phyloP scores from a whole-genome alignment of 1,284 basidiomycete species.

The Wolfiporia cocos region DNA sequence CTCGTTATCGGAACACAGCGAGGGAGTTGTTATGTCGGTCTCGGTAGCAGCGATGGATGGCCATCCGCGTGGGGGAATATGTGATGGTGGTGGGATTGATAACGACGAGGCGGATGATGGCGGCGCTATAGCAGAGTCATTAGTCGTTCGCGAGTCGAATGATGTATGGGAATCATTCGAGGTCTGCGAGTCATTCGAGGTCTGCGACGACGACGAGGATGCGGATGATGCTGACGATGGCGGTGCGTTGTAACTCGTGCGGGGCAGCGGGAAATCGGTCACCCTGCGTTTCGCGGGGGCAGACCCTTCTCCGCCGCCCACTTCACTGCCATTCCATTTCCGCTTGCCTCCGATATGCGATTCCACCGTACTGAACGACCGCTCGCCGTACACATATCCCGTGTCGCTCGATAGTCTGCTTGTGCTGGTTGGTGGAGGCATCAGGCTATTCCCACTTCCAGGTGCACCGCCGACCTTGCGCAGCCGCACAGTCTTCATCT shows the following conservation, averaged over 20 bases:
- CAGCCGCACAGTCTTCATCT: conserved; percentile 69
- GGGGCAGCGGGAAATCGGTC: conserved; percentile 2
- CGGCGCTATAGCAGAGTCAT: no score
- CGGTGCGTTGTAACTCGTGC: neutral
- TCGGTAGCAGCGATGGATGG: conserved; percentile 20
- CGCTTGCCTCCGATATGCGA: conserved; percentile 19
- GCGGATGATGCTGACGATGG: neutral
- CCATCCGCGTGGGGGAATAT: conserved; percentile 15
- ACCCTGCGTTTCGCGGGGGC: neutral
- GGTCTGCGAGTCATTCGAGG: conserved; percentile 1
- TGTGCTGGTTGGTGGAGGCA: conserved; percentile 13
- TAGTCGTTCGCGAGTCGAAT: neutral
- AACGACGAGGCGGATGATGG: conserved; percentile 7
- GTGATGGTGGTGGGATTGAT: conserved; percentile 8
- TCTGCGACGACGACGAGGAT: conserved; percentile 1
- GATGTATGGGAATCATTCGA: neutral
- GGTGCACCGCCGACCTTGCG: conserved; percentile 37
- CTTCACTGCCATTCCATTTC: conserved; percentile 15
- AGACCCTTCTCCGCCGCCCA: conserved; percentile 6
- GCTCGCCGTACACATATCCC: conserved; percentile 11
- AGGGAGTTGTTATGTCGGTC: conserved; percentile 45
- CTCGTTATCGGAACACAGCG: conserved; percentile 58
- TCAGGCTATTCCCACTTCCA: conserved; percentile 6
- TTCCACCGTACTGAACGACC: conserved; percentile 15
- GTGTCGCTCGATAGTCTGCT: neutral